Evolutionary conservation across 1,284 basidiomycete species (phyloP), one percentile per base, ranked within the genome.

Genomic region (Moniliophthora roreri): DNA sequence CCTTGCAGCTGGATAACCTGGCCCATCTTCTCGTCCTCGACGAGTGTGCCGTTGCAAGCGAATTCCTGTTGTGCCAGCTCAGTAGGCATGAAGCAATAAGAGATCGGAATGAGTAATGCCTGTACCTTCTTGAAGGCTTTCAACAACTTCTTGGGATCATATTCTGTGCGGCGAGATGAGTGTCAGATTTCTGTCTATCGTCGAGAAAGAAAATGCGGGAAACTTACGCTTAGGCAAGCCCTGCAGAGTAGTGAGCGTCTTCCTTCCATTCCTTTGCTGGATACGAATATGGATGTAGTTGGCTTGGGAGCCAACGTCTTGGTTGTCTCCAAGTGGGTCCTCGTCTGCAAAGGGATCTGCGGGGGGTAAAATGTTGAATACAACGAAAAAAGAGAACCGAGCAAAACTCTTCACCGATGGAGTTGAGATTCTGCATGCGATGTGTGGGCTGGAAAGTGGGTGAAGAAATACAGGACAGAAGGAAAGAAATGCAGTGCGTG

Each of bases 1-100:
- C 97, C 97, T 74, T 99, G 97, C 63, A 99, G 87, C 78, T 99
- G 97, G 70, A 99, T 95, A 69, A 99, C 93, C 76, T 96, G 85
- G 55, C 97, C 97, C 76, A 95, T 87, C 76, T 97, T 94, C 74
- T 93, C 91, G 77, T 97, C 94, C 60, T 97, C 93, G 63, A 98
- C 93, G 66, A 99, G 83, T 59, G 92, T 97, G 62, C 97, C 97
- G 77, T 99, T 99, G 82, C 97, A 99, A 58, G 97, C 97, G 66
- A 99, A 98, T 79, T 98, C 95, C 92, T 97, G 38, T 9, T 20
- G 21, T 16, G 21, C 50, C 34, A 44, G 23, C 53, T 54, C 26
- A 41, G 10, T 15, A 36, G 40, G 21, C 45, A 9, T 21, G 13
- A 42, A 7, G 23, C 18, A 49, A 21, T 45, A 39, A 32, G 39